phyloP scores from a whole-genome alignment of 2,329 filamentous ascomycete genomes.

The Zasmidium angulare region DNA sequence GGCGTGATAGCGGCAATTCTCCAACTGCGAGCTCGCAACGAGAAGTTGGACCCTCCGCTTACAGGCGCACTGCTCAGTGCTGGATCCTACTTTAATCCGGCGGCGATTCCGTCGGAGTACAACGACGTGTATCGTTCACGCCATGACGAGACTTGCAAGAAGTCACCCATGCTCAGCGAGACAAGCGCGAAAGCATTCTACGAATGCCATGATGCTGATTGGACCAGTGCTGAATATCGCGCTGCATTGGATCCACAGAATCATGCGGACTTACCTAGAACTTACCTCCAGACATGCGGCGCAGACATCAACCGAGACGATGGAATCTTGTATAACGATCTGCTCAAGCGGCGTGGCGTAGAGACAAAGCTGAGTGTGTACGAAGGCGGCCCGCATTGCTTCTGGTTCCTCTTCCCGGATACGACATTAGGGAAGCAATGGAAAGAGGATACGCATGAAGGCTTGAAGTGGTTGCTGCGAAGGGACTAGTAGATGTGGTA shows the following conservation, averaged over 20 bases:
- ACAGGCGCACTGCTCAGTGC: slow-evolving; percentile 48
- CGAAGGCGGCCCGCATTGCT: slow-evolving; percentile 39
- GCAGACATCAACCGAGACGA: slow-evolving; percentile 20
- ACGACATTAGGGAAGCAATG: slow-evolving; percentile 29
- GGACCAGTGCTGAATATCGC: slow-evolving; percentile 7
- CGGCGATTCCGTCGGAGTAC: slow-evolving; percentile 38
- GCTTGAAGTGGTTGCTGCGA: slow-evolving; percentile 34
- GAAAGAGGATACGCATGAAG: slow-evolving; percentile 31
- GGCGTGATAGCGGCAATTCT: slow-evolving; percentile 50
- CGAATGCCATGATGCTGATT: slow-evolving; percentile 11
- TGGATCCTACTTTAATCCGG: slow-evolving; percentile 26
- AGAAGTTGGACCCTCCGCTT: slow-evolving; percentile 41
- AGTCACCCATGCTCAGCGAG: slow-evolving; percentile 28
- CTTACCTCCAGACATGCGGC: slow-evolving; percentile 19
- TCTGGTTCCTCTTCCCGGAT: slow-evolving; percentile 33
- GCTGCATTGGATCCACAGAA: slow-evolving; percentile 11
- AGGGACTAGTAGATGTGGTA: too few species aligned
- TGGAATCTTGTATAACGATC: slow-evolving; percentile 12
- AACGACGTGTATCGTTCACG: slow-evolving; percentile 35
- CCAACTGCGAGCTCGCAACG: slow-evolving; percentile 41
- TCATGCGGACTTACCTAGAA: slow-evolving; percentile 9
- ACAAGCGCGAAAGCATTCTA: slow-evolving; percentile 10
- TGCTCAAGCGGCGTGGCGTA: slow-evolving; percentile 13
- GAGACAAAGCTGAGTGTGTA: slow-evolving; percentile 19
- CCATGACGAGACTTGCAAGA: slow-evolving; percentile 38